Base-by-base conservation (phyloP, 352 stramenopile genomes). In the Globisporangium perplexum region DNA sequence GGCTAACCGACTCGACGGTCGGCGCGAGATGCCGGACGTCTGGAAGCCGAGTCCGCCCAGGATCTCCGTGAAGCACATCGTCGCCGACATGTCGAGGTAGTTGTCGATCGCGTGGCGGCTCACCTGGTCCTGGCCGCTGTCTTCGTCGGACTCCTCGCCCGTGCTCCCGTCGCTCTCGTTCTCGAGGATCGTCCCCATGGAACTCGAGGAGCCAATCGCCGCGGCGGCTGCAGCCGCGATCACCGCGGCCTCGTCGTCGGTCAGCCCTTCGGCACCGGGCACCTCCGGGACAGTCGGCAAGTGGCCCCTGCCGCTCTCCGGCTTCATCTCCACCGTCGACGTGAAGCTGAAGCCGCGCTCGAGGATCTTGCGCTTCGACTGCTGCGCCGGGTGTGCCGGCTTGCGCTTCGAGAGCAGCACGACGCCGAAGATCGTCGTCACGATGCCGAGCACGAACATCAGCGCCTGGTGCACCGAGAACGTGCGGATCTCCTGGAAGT, bases 401-500 rank as follows among this genome's bases (percentile, higher is more conserved):
- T 86, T 88, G 17, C 83, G 81, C 51, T 87, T 76, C 0, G 83
- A 90, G 12, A 96, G 75, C 14, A 96, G 64, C 24, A 86, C 74
- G 26, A 96, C 78, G n/a, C 86, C 86, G 20, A 83, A 78, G 58
- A 96, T 91, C 17, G 84, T 95, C 7, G 81, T 75, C 15, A 69
- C 59, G 47, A 90, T 93, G 35, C 86, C 86, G 1, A 94, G 30
- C n/a, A 92, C 74, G 57, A 96, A 96, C 74, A 92, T 89, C 41
- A 70, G 65, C 10, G 77, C 77, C 45, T 96, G 83, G 22, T 84
- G 51, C 22, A 79, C 64, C 4, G 80, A 85, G 52, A 96, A 90
- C 5, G 71, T 70, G 30, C 77, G 77, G 51, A 90, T 90, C 60
- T 97, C 90, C 50, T 96, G 75, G 62, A 97, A 97, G 68, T 96